These are phyloP conservation scores for Mycena chlorophos DNA, from an alignment of 768 basidiomycete genomes.

Conservation along the genomic window DNA sequence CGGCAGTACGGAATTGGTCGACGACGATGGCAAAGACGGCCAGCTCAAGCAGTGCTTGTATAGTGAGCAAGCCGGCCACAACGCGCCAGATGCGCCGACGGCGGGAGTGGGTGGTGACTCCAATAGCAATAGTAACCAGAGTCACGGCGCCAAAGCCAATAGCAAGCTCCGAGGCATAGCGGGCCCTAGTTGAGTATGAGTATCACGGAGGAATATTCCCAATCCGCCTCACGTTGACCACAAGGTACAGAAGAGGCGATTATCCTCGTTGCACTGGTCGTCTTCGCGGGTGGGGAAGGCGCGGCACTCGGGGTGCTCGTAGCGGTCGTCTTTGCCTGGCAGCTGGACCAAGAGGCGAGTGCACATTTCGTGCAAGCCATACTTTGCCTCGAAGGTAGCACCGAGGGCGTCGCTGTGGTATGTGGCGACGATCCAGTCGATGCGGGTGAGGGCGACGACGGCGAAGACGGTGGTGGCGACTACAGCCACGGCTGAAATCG, in stretches of 20 bases:
- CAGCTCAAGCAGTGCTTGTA: slow-evolving; percentile 69
- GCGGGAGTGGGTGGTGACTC: slow-evolving; percentile 71
- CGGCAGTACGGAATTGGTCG: slow-evolving; percentile 50
- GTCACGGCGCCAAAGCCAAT: slow-evolving; percentile 64
- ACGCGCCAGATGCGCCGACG: slow-evolving; percentile 76
- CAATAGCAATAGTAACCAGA: slow-evolving; percentile 59
- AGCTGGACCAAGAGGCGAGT: slow-evolving; percentile 49
- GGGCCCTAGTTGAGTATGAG: slow-evolving; percentile 41
- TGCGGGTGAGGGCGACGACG: slow-evolving; percentile 51
- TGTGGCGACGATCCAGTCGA: slow-evolving; percentile 60
- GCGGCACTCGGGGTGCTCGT: slow-evolving; percentile 62
- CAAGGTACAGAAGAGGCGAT: slow-evolving; percentile 57
- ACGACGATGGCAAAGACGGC: slow-evolving; percentile 64
- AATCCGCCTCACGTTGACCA: slow-evolving; percentile 55
- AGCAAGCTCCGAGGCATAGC: slow-evolving; percentile 63
- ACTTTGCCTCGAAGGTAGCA: slow-evolving; percentile 50
- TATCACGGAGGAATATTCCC: slow-evolving; percentile 24
- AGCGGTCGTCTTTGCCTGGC: slow-evolving; percentile 50
- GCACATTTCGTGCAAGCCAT: slow-evolving; percentile 62
- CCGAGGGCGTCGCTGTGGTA: slow-evolving; percentile 43
- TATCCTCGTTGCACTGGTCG: slow-evolving; percentile 52
- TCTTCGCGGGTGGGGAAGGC: slow-evolving; percentile 58
- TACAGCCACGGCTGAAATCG: slow-evolving; percentile 40
- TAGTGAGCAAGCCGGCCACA: slow-evolving; percentile 60
- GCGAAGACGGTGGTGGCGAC: slow-evolving; percentile 53